These are phyloP conservation scores for Mycena kentingensis DNA, from an alignment of 768 basidiomycete species.

Conservation along the genomic window DNA sequence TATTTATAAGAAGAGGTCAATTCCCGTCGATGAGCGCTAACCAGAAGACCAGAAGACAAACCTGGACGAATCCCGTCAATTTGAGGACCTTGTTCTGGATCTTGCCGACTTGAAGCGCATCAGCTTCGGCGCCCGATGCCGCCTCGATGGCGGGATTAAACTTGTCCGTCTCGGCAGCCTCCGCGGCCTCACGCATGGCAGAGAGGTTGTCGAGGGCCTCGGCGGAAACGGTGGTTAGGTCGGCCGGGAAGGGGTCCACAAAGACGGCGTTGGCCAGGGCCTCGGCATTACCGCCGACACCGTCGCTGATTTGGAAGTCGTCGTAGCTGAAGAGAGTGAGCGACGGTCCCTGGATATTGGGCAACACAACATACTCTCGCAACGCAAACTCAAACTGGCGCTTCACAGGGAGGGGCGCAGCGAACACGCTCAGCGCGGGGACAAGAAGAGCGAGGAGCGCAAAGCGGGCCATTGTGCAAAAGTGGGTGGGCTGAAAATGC, in stretches of 20 bases:
- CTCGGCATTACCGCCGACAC: constrained; percentile 37
- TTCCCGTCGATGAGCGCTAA: too few relatives aligned
- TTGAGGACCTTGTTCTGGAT: constrained; percentile 50
- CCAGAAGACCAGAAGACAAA: too few relatives aligned
- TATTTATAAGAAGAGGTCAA: too few relatives aligned
- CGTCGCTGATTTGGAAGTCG: constrained; percentile 43
- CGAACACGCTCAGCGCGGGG: constrained; percentile 20
- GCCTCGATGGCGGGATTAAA: constrained; percentile 27
- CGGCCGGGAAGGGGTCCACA: constrained; percentile 37
- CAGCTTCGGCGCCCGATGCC: constrained; percentile 24
- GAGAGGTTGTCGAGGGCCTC: constrained; percentile 25
- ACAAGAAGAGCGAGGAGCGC: constrained; percentile 23
- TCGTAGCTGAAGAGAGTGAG: not conserved
- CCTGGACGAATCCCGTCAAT: constrained; percentile 40
- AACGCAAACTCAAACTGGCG: constrained; percentile 13
- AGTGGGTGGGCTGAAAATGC: constrained; percentile 8
- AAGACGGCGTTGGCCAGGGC: constrained; percentile 42
- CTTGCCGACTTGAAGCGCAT: constrained; percentile 40
- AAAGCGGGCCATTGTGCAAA: constrained; percentile 25
- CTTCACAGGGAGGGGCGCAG: constrained; percentile 25
- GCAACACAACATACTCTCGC: constrained; percentile 19
- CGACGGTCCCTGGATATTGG: not conserved
- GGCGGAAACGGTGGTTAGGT: constrained; percentile 35
- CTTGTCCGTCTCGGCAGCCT: constrained; percentile 24
- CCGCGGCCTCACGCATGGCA: constrained; percentile 27